A percentile compares a stretch with the other conserved stretches of the same genome.
phyloP scores from a whole-genome alignment of 352 stramenopile species.

The Pilasporangium apinafurcum region DNA sequence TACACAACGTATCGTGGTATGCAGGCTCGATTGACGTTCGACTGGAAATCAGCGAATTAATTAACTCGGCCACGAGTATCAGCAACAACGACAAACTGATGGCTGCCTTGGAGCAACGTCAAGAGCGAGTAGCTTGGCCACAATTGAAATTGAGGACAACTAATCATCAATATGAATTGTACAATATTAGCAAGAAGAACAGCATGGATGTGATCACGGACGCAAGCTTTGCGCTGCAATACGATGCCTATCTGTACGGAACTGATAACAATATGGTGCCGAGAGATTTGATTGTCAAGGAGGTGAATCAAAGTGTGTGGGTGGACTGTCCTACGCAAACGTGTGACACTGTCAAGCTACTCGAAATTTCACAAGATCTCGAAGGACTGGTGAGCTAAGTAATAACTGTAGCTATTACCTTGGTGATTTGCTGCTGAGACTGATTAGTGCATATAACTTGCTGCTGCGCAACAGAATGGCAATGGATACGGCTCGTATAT shows the following conservation, averaged over 20 bases:
- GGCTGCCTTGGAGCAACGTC: no score
- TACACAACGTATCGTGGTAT: conserved; percentile 68
- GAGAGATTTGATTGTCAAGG: conserved; percentile 44
- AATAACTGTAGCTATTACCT: no score
- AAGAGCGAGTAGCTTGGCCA: no score
- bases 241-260: conserved; percentile 62
- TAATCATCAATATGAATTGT: no score
- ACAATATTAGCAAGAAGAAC: no score
- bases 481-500: conserved; percentile 61
- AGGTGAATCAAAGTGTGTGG: conserved; percentile 77
- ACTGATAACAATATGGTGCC: conserved; percentile 34
- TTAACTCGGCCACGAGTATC: conserved; percentile 36
- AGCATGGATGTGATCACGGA: conserved; percentile 16
- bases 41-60: conserved; percentile 34
- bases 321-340: conserved; percentile 37
- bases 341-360: conserved; percentile 43
- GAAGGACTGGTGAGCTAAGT: conserved; percentile 28
- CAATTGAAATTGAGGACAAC: no score
- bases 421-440: background rate
- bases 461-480: conserved; percentile 25
- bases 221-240: conserved; percentile 57
- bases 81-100: no score
- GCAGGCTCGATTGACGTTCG: conserved; percentile 56
- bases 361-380: conserved; percentile 72
- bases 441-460: background rate